Percentiles rank a stretch among this genome's conserved stretches.
These are phyloP conservation scores for Haematococcus sp. DNA, from an alignment of 139 green algal genomes.

Conservation along the genomic window DNA sequence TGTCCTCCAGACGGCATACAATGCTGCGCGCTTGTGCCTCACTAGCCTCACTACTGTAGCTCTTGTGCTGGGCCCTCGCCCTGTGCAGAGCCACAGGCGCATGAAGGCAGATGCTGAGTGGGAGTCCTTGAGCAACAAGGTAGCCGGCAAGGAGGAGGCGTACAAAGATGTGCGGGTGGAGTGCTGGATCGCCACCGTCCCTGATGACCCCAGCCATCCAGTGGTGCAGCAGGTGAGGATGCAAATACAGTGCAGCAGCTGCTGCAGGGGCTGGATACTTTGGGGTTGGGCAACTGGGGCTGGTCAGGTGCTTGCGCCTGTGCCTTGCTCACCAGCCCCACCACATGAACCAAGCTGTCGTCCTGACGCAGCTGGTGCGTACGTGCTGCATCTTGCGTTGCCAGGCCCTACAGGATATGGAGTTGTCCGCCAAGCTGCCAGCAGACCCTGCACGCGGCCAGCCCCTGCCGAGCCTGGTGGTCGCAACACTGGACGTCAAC, in stretches of 20 bases:
- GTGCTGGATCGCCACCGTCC: constrained; percentile 48
- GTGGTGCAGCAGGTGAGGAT: constrained; percentile 21
- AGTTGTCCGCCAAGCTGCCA: constrained; percentile 59
- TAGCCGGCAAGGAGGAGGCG: constrained; percentile 39
- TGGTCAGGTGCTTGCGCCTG: no score
- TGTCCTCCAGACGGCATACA: neutral
- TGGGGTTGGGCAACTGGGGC: no score
- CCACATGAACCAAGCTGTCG: no score
- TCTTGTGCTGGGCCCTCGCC: no score
- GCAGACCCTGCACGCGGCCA: constrained; percentile 28
- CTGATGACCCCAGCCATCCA: constrained; percentile 4
- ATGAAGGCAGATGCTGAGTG: constrained; percentile 79
- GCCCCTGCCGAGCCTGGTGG: constrained; percentile 37
- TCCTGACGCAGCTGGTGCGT: neutral
- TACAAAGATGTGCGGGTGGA: constrained; percentile 54
- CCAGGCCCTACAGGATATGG: constrained; percentile 34
- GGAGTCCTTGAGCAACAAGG: constrained; percentile 59
- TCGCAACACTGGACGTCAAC: constrained; percentile 80
- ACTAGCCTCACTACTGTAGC: no score
- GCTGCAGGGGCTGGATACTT: neutral
- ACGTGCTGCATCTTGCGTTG: no score
- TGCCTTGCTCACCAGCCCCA: no score
- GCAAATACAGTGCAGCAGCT: no score
- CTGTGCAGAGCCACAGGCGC: constrained; percentile 62
- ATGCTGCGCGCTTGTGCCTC: neutral